These are phyloP conservation scores for Rugosomyces carneus DNA, from an alignment of 1,284 basidiomycete species.

Conservation along the genomic window DNA sequence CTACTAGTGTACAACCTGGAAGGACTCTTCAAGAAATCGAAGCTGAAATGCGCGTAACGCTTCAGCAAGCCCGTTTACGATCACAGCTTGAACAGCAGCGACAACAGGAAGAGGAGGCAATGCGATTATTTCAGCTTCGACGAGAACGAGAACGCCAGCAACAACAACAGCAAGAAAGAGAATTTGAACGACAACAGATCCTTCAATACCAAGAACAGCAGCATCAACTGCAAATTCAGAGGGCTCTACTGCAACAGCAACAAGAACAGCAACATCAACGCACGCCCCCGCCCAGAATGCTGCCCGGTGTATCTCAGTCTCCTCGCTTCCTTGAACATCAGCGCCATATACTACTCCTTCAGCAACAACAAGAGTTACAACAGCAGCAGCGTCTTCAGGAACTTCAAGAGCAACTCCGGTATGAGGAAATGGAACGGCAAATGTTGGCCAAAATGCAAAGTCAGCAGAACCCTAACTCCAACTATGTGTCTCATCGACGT, in stretches of 20 bases:
- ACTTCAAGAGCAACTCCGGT: slow-evolving; percentile 53
- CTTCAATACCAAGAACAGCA: slow-evolving; percentile 38
- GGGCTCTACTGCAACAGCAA: slow-evolving; percentile 22
- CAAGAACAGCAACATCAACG: slow-evolving; percentile 39
- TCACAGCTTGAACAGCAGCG: slow-evolving; percentile 29
- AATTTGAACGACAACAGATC: slow-evolving; percentile 34
- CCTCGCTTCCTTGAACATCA: slow-evolving; percentile 70
- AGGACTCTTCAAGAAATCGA: slow-evolving; percentile 92
- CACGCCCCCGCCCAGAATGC: slow-evolving; percentile 63
- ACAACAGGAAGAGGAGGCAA: slow-evolving; percentile 35
- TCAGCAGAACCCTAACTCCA: slow-evolving; percentile 26
- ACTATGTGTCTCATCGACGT: slow-evolving; percentile 31
- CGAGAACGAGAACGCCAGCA: slow-evolving; percentile 36
- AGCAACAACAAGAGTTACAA: slow-evolving; percentile 58
- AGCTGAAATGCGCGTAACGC: slow-evolving; percentile 73
- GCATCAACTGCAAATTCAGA: slow-evolving; percentile 15
- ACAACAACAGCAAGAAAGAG: slow-evolving; percentile 32
- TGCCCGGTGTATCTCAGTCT: slow-evolving; percentile 58
- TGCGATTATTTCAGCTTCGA: slow-evolving; percentile 28
- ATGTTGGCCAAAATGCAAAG: slow-evolving; percentile 46
- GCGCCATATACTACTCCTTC: slow-evolving; percentile 46
- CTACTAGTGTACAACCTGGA: slow-evolving; percentile 35
- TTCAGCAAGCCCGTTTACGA: slow-evolving; percentile 34
- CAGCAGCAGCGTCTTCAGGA: slow-evolving; percentile 51
- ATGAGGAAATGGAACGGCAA: slow-evolving; percentile 58